Percentiles rank a stretch among this genome's conserved stretches.
Evolutionary conservation across 768 basidiomycete genomes (phyloP).

Genomic region (Xerocomellus dryophilus): DNA sequence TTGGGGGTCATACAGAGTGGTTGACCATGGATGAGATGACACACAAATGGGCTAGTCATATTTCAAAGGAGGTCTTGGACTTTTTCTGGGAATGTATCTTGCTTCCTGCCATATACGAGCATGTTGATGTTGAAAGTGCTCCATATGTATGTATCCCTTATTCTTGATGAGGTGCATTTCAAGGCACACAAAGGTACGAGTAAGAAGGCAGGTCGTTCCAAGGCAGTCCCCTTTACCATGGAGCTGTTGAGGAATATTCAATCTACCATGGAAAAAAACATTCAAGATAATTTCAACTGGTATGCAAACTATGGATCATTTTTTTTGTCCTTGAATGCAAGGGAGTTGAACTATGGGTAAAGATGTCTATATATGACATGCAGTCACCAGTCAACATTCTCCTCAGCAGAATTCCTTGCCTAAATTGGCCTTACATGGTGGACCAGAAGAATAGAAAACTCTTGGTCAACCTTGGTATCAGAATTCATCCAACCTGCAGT

Average conservation of each 20-base stretch:
- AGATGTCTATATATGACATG: background rate
- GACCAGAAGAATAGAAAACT: background rate
- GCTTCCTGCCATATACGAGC: conserved; percentile 1
- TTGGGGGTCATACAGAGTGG: conserved; percentile 9
- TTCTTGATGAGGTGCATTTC: background rate
- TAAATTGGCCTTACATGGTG: background rate
- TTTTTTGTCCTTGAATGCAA: conserved; percentile 13
- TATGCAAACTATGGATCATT: conserved; percentile 9
- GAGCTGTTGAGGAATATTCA: background rate
- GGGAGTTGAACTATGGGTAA: background rate
- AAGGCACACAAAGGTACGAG: background rate
- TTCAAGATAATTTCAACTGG: background rate
- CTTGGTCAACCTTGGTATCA: background rate
- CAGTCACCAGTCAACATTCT: background rate
- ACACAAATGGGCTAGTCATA: background rate
- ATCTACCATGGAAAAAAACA: conserved; percentile 4
- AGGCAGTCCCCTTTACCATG: conserved; percentile 8
- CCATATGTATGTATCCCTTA: background rate
- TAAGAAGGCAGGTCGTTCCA: background rate
- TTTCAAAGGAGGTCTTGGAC: conserved; percentile 11
- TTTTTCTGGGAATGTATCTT: conserved; percentile 9
- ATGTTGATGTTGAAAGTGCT: background rate
- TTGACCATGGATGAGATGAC: conserved; percentile 4
- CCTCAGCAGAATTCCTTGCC: too few relatives aligned
- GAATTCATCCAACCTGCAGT: background rate